Percentiles rank a stretch among this genome's conserved stretches.
These are phyloP conservation scores for Priceomyces haplophilus DNA, from an alignment of 805 yeast genomes.

Conservation along the genomic window DNA sequence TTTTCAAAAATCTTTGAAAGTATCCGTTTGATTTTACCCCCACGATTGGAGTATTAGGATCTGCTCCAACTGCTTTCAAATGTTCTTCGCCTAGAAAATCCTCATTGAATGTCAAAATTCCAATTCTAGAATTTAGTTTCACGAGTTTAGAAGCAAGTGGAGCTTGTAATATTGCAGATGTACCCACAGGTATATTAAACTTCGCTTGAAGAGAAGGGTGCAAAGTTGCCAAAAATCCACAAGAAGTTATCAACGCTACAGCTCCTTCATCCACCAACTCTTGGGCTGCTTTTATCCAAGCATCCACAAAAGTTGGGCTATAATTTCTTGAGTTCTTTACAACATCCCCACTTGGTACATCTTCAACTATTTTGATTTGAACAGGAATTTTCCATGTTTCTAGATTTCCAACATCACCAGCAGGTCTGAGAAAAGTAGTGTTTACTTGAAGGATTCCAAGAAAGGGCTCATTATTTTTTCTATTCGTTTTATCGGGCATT, in stretches of 20 bases:
- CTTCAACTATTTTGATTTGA: slow-evolving; percentile 5
- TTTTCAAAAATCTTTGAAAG: slow-evolving; percentile 11
- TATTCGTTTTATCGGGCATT: not conserved
- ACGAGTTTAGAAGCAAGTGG: slow-evolving; percentile 21
- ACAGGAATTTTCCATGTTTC: slow-evolving; percentile 11
- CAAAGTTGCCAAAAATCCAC: slow-evolving; percentile 32
- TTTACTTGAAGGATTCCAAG: slow-evolving; percentile 2
- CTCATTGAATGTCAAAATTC: slow-evolving; percentile 29
- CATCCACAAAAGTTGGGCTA: slow-evolving; percentile 21
- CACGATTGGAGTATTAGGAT: slow-evolving; percentile 15
- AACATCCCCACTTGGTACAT: slow-evolving; percentile 4
- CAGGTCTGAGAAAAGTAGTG: slow-evolving; percentile 8
- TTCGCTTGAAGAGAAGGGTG: slow-evolving; percentile 19
- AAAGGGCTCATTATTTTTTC: not conserved
- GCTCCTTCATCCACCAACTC: slow-evolving; percentile 21
- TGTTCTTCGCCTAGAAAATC: slow-evolving; percentile 20
- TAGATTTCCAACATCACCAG: slow-evolving; percentile 10
- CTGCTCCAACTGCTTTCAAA: slow-evolving; percentile 27
- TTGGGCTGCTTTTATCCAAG: slow-evolving; percentile 23
- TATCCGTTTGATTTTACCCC: slow-evolving; percentile 9
- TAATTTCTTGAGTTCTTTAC: slow-evolving; percentile 11
- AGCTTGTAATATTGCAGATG: slow-evolving; percentile 27
- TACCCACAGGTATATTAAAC: slow-evolving; percentile 28
- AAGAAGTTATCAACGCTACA: slow-evolving; percentile 30
- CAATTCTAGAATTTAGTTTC: slow-evolving; percentile 19